phyloP scores from a whole-genome alignment of 192 early-diverging fungal species.

The Mortierella alpina region DNA sequence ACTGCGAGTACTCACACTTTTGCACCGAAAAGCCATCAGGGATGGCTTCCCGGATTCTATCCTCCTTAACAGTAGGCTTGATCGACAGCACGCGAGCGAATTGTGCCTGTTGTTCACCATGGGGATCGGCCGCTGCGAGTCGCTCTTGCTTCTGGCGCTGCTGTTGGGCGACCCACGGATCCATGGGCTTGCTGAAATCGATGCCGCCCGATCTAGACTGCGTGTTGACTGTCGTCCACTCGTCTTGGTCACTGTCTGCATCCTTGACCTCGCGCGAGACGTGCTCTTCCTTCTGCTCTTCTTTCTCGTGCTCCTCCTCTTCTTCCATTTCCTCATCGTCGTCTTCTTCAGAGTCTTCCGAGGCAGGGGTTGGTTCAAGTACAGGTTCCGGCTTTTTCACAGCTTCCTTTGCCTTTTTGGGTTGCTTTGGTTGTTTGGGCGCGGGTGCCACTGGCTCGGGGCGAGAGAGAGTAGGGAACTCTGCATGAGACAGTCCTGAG shows the following conservation, averaged over 20 bases:
- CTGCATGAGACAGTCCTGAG: conserved; percentile 36
- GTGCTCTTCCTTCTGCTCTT: conserved; percentile 1
- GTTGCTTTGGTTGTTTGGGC: conserved; percentile 39
- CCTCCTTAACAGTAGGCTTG: conserved; percentile 45
- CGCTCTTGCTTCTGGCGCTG: conserved; percentile 32
- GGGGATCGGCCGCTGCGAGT: conserved; percentile 39
- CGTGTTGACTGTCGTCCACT: conserved; percentile 40
- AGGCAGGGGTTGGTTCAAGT: not conserved
- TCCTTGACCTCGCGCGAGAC: not conserved
- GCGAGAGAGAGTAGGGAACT: conserved; percentile 42
- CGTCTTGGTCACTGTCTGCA: conserved; percentile 22
- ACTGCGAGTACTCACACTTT: conserved; percentile 27
- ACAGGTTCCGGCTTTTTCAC: conserved; percentile 10
- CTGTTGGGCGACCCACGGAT: conserved; percentile 51
- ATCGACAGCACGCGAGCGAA: conserved; percentile 49
- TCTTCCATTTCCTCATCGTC: conserved; percentile 16
- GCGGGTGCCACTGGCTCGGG: conserved; percentile 12
- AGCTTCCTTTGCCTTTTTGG: conserved; percentile 29
- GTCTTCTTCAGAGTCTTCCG: conserved; percentile 13
- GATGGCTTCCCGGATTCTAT: conserved; percentile 34
- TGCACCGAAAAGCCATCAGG: conserved; percentile 47
- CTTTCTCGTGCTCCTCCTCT: conserved; percentile 1
- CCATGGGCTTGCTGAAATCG: conserved; percentile 51
- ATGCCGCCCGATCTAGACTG: conserved; percentile 38
- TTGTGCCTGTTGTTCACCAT: conserved; percentile 35